These are phyloP conservation scores for Elsinoe arachidis DNA, from an alignment of 2,329 filamentous ascomycete genomes.

Conservation along the genomic window DNA sequence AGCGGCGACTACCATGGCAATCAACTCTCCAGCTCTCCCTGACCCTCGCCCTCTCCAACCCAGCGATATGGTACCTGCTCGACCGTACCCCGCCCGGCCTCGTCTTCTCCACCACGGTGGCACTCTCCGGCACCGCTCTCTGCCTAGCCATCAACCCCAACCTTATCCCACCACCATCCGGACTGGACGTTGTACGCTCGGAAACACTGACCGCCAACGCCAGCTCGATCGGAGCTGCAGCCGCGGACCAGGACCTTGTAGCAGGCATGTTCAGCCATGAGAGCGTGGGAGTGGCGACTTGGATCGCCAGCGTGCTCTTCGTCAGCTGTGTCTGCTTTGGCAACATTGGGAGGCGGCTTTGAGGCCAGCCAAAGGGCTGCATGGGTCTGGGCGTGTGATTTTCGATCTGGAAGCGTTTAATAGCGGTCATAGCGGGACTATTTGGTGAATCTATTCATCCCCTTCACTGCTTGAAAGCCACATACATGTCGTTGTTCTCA, in stretches of 20 bases:
- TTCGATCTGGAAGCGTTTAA: not conserved
- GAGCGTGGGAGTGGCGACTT: constrained; percentile 64
- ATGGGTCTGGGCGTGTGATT: not conserved
- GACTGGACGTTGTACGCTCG: constrained; percentile 19
- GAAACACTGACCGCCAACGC: constrained; percentile 18
- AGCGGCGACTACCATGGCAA: constrained; percentile 87
- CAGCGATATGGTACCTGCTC: constrained; percentile 90
- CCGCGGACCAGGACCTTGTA: constrained; percentile 14
- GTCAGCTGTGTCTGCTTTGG: constrained; percentile 95
- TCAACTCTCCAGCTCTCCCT: constrained; percentile 89
- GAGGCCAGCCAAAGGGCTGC: not conserved
- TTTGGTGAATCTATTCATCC: not conserved
- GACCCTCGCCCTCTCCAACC: constrained; percentile 83
- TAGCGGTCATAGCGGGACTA: not conserved
- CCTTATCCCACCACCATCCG: constrained; percentile 61
- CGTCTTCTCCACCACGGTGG: constrained; percentile 65
- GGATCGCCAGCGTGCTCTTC: constrained; percentile 89
- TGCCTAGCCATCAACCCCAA: constrained; percentile 69
- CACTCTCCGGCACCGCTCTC: constrained; percentile 62
- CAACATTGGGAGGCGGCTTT: constrained; percentile 75
- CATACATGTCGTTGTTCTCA: too few relatives aligned
- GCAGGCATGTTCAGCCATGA: constrained; percentile 51
- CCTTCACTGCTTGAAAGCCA: not conserved
- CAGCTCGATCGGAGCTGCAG: constrained; percentile 12
- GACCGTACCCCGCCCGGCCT: constrained; percentile 84